These are phyloP conservation scores for Stephanodiscus minutulus DNA, from an alignment of 108 stramenopile species.

Conservation along the genomic window DNA sequence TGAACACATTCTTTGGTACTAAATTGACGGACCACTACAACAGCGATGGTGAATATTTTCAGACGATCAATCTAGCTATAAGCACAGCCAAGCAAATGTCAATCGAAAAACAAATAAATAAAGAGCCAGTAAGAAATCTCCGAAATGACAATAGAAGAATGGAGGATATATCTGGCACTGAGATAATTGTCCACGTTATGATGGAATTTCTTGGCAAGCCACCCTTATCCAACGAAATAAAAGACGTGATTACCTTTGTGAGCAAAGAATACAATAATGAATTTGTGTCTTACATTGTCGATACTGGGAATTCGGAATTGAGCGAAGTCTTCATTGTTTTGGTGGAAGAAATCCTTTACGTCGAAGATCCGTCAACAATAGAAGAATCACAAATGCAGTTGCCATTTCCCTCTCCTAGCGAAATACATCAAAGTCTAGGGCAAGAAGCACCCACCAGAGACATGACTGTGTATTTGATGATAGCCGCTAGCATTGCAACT, in stretches of 20 bases:
- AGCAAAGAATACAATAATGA: conserved; percentile 21
- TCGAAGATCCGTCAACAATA: conserved; percentile 1
- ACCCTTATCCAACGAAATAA: background rate
- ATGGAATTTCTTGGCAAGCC: conserved; percentile 1
- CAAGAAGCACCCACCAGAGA: conserved; percentile 9
- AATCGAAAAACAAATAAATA: background rate
- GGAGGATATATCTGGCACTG: background rate
- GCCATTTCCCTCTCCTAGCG: no score
- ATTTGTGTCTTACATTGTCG: conserved; percentile 22
- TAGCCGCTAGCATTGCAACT: conserved; percentile 20
- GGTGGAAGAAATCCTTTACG: conserved; percentile 1
- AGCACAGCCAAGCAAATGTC: background rate
- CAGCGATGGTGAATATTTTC: background rate
- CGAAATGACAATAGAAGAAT: background rate
- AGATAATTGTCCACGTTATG: background rate
- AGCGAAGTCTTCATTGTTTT: conserved; percentile 17
- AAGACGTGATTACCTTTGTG: conserved; percentile 9
- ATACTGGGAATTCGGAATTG: conserved; percentile 19
- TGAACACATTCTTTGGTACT: background rate
- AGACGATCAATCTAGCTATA: background rate
- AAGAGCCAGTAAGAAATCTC: conserved; percentile 3
- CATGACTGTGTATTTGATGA: conserved; percentile 12
- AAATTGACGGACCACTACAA: background rate
- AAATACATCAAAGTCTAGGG: background rate
- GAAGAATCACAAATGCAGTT: no score